Base-by-base conservation (phyloP, 225 moss, liverwort and hornwort genomes). In the Thuidium tamariscinum region DNA sequence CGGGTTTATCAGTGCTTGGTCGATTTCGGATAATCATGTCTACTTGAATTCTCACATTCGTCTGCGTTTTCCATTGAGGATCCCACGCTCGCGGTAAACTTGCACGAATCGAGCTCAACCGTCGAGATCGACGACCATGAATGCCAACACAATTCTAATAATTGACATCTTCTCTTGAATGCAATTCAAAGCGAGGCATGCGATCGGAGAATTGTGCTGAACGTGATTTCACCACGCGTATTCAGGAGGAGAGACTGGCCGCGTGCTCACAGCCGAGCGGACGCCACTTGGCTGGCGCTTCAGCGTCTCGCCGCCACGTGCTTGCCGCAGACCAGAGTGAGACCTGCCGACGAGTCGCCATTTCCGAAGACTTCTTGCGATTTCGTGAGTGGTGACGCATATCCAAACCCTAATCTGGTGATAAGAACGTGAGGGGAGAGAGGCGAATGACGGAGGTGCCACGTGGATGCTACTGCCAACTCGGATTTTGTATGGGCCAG, bases 181-280 rank as follows among this genome's bases (percentile, higher is more conserved):
- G 63, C 52, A 68, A 18, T 67, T 27, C 49, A 23, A 62, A 68
- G 49, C 48, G 14, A 63, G 64, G 61, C 11, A 41, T 32, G 77
- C 29, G 52, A 29, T 26, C 16, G 54, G 29, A 60, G 73, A 18
- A 18, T 71, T 57, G 84, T 39, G 77, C 72, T 17, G 81, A 21
- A 65, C 19, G n/a, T 34, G 62, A 80, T 68, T 86, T 27, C 57
- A 74, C 88, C 90, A 88, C 80, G 86, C 86, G 83, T 83, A 54
- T 26, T 16, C 37, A 12, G 20, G 13, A 80, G 37, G 12, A 21
- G 18, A 54, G 13, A 52, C 80, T 61, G 52, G 30, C 32, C 34
- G 27, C 61, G 67, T 60, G 74, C 79, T 32, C 36, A 2, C 11
- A 29, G 59, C 77, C 86, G 27, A 55, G 79, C 64, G 60, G 76